Conservation (phyloP, 169 alveolate species). For the Plasmodium relictum region DNA sequence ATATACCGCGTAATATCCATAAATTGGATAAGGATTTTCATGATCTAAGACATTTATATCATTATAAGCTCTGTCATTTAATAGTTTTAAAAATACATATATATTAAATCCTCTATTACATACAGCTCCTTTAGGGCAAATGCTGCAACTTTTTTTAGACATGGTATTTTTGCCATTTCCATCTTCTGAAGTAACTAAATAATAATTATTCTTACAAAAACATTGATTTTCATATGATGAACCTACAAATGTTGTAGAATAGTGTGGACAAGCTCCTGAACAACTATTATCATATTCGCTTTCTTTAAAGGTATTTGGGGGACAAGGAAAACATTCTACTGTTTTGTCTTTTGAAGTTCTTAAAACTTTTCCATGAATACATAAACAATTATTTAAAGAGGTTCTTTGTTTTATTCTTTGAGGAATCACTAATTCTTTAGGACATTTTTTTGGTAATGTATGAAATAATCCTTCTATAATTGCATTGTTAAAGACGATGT, state of each 20-base stretch:
- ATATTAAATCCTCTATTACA: slow-evolving; percentile 76
- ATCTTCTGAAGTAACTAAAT: slow-evolving; percentile 30
- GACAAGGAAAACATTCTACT: slow-evolving; percentile 68
- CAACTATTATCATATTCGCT: slow-evolving; percentile 80
- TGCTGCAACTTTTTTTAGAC: slow-evolving; percentile 33
- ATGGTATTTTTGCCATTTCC: neutral
- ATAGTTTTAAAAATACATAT: slow-evolving; percentile 22
- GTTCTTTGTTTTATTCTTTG: slow-evolving; percentile 49
- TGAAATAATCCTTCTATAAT: slow-evolving; percentile 37
- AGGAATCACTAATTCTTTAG: slow-evolving; percentile 56
- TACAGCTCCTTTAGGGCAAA: slow-evolving; percentile 73
- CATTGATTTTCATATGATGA: slow-evolving; percentile 83
- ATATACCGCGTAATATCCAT: slow-evolving; percentile 74
- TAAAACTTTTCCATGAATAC: slow-evolving; percentile 67
- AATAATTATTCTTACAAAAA: slow-evolving; percentile 84
- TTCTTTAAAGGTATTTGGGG: slow-evolving; percentile 84
- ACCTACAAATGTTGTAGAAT: slow-evolving; percentile 83
- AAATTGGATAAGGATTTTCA: slow-evolving; percentile 73
- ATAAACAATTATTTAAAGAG: slow-evolving; percentile 67
- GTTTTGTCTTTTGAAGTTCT: slow-evolving; percentile 55
- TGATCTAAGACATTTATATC: slow-evolving; percentile 59
- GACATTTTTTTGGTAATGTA: slow-evolving; percentile 74
- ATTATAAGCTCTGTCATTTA: slow-evolving; percentile 56
- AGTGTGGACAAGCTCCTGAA: slow-evolving; percentile 84
- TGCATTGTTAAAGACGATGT: slow-evolving; percentile 17